Conservation (phyloP, 2,329 filamentous ascomycete genomes). For the Apiospora kogelbergensis region DNA sequence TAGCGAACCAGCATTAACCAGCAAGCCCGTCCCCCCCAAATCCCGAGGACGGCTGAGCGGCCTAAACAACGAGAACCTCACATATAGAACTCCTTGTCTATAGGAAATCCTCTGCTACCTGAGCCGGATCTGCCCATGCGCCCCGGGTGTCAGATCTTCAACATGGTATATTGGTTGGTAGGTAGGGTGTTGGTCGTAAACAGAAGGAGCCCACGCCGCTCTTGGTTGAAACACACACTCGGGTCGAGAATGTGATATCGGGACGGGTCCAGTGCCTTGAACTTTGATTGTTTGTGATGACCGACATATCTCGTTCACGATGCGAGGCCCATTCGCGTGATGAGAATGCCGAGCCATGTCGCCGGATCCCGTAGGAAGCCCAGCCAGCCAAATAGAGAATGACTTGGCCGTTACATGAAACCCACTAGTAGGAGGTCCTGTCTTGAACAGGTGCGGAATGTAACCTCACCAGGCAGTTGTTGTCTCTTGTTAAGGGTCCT, state of each 20-base stretch:
- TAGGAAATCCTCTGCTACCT: background rate
- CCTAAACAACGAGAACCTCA: background rate
- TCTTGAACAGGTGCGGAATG: conserved; percentile 4
- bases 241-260: background rate
- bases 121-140: background rate
- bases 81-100: conserved; percentile 3
- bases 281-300: background rate
- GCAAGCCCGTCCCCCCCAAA: background rate
- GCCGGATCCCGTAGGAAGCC: background rate
- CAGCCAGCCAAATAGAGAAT: background rate
- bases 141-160: background rate
- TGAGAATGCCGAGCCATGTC: background rate
- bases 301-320: background rate
- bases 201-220: background rate
- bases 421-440: background rate
- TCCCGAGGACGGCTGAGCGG: background rate
- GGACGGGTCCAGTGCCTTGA: background rate
- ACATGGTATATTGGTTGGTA: background rate
- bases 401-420: background rate
- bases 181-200: background rate
- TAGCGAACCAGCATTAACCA: background rate
- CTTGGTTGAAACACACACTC: background rate
- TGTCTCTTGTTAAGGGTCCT: conserved; percentile 6
- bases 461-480: background rate
- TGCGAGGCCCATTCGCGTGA: background rate